Evolutionary conservation across 805 yeast species (phyloP), one percentile per base, ranked within the genome.

Genomic region (Candida taoyuanica): DNA sequence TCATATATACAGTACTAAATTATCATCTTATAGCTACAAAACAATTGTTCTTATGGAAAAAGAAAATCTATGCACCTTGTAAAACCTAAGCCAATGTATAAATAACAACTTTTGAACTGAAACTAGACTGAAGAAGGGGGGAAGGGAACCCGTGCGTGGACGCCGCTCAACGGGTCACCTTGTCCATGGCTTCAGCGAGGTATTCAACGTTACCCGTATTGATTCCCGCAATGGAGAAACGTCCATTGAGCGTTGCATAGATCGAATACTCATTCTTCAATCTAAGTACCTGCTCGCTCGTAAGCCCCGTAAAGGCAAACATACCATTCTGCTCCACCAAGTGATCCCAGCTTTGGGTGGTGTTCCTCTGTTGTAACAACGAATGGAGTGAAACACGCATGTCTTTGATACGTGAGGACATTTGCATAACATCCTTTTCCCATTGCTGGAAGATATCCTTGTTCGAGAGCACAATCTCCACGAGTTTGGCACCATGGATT

Each of bases 251-350:
- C 20, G 96, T 87, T 52, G 93, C 76, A 62, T 91, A 91, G 28
- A 91, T 81, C 14, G 85, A 78, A 63, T 68, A 81, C 60, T 85
- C 78, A 36, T 73, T 68, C 59, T 84, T 81, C 55, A 91, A 71
- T 46, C 70, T 64, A 42, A 76, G 69, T 34, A 86, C 91, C 65
- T 88, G 95, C 34, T 74, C 77, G 31, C 76, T 68, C 23, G 64
- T 59, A 46, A 91, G 72, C 7, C 96, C 96, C 25, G 97, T 89
- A 70, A 74, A 91, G 54, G 91, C 85, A 66, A 91, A 91, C 98
- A 91, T 91, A 53, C 98, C 98, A 60, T 91, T 83, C 64, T 91
- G 98, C 57, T 80, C 74, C 40, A 84, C 68, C 53, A 91, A 72
- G 58, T 85, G 95, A 38, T 81, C 82, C 98, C 98, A 91, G 60